These are phyloP conservation scores for Boechera retrofracta DNA, from an alignment of 345 rosid species.

Conservation along the genomic window DNA sequence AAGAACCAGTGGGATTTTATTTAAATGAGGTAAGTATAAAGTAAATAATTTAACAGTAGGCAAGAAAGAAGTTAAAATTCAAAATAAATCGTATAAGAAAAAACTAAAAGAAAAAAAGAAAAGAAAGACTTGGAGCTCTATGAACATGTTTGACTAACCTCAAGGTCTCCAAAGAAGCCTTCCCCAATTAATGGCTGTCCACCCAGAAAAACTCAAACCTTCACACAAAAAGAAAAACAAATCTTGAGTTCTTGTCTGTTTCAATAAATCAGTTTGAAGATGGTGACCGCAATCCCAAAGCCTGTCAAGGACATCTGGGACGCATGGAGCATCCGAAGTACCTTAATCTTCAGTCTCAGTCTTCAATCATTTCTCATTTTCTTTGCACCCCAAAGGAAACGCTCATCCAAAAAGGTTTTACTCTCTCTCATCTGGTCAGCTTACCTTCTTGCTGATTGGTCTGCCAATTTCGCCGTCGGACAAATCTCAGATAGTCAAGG, in stretches of 20 bases:
- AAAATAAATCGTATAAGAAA: background rate
- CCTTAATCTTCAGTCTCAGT: conserved; percentile 45
- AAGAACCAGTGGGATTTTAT: background rate
- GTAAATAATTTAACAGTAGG: background rate
- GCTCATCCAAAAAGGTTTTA: background rate
- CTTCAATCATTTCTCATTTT: conserved; percentile 44
- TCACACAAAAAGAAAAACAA: conserved; percentile 1
- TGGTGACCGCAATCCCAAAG: conserved; percentile 19
- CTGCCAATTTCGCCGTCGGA: conserved; percentile 42
- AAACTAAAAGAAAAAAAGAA: background rate
- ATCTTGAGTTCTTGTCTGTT: background rate
- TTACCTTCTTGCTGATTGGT: conserved; percentile 44
- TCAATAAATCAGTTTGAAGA: conserved; percentile 15
- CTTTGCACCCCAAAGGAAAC: conserved; percentile 43
- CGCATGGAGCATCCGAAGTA: conserved; percentile 37
- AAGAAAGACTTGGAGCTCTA: conserved; percentile 4
- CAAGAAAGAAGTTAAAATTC: background rate
- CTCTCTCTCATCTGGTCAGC: conserved; percentile 45
- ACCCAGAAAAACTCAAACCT: conserved; percentile 16
- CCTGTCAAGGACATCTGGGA: conserved; percentile 40
- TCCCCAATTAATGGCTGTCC: conserved; percentile 24
- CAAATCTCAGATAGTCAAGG: conserved; percentile 43
- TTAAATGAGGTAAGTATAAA: background rate
- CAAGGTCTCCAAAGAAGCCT: conserved; percentile 22
- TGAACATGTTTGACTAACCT: conserved; percentile 32